These are phyloP conservation scores for Vanrija sp. DNA, from an alignment of 1,284 basidiomycete species.

Conservation along the genomic window DNA sequence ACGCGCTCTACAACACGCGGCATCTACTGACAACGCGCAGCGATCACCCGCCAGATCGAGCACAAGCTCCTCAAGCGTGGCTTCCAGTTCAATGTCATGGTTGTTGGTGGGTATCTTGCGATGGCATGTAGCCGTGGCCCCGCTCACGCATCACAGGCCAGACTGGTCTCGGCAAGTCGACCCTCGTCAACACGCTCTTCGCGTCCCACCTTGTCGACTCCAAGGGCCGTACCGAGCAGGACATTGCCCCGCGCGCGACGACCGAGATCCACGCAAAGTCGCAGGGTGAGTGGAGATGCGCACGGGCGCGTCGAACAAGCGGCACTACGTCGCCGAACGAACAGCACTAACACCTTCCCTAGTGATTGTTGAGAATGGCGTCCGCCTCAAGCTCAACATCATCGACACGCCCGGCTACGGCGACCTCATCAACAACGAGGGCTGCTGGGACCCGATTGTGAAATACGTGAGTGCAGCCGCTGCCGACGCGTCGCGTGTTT, in stretches of 20 bases:
- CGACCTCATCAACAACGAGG: conserved; percentile 98
- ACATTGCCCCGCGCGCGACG: conserved; percentile 85
- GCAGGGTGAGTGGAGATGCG: conserved; percentile 64
- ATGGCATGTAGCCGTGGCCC: neutral
- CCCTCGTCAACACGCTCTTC: conserved; percentile 98
- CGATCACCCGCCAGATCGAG: conserved; percentile 96
- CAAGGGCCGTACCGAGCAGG: conserved; percentile 84
- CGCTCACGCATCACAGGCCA: conserved; percentile 61
- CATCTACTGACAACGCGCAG: conserved; percentile 20
- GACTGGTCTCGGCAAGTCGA: conserved; percentile 97
- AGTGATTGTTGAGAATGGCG: conserved; percentile 97
- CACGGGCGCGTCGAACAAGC: neutral
- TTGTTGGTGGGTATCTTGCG: conserved; percentile 66
- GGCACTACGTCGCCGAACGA: neutral
- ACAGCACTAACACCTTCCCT: conserved; percentile 6
- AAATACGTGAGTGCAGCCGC: conserved; percentile 74
- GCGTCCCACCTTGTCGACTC: conserved; percentile 96
- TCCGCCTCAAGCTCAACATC: conserved; percentile 91
- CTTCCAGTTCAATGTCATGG: conserved; percentile 98
- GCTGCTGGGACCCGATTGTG: conserved; percentile 98
- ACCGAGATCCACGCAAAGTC: conserved; percentile 96
- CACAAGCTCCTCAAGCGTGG: conserved; percentile 98
- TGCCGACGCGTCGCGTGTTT: too few relatives aligned
- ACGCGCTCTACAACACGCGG: neutral
- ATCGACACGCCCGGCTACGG: conserved; percentile 99